phyloP scores from a whole-genome alignment of 2,329 filamentous ascomycete species.

The Dichotomopilus funicola region DNA sequence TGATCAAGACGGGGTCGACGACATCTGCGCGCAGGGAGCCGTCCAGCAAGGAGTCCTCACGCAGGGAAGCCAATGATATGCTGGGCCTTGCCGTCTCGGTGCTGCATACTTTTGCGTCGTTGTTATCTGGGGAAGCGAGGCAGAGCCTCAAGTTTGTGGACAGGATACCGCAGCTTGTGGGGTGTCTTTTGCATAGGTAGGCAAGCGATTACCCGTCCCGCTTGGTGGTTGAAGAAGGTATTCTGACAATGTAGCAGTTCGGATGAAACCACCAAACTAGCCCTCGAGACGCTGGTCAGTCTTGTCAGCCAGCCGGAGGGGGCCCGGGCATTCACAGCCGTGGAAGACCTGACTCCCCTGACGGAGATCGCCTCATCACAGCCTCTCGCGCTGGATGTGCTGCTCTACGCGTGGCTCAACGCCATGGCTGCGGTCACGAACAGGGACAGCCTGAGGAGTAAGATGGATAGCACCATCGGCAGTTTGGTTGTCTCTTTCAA shows the following conservation, averaged over 20 bases:
- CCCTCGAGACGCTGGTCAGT: conserved; percentile 51
- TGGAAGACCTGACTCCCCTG: conserved; percentile 49
- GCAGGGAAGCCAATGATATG: conserved; percentile 51
- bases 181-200: conserved; percentile 51
- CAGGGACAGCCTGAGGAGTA: conserved; percentile 28
- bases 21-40: conserved; percentile 5
- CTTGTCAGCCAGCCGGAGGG: conserved; percentile 49
- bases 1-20: conserved; percentile 48
- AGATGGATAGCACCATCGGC: conserved; percentile 43
- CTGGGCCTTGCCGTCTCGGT: conserved; percentile 57
- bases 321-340: conserved; percentile 39
- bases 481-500: conserved; percentile 47
- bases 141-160: conserved; percentile 42
- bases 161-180: conserved; percentile 48
- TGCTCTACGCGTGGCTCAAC: conserved; percentile 52
- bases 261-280: conserved; percentile 43
- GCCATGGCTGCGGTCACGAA: conserved; percentile 32
- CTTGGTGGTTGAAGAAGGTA: not conserved
- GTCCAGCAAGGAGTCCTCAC: conserved; percentile 22
- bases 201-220: conserved; percentile 19
- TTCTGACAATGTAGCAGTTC: conserved; percentile 34
- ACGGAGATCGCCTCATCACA: conserved; percentile 51
- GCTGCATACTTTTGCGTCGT: conserved; percentile 52
- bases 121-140: conserved; percentile 46
- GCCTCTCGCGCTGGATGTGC: conserved; percentile 47